These are phyloP conservation scores for Camelina laxa DNA, from an alignment of 345 rosid genomes.

Conservation along the genomic window DNA sequence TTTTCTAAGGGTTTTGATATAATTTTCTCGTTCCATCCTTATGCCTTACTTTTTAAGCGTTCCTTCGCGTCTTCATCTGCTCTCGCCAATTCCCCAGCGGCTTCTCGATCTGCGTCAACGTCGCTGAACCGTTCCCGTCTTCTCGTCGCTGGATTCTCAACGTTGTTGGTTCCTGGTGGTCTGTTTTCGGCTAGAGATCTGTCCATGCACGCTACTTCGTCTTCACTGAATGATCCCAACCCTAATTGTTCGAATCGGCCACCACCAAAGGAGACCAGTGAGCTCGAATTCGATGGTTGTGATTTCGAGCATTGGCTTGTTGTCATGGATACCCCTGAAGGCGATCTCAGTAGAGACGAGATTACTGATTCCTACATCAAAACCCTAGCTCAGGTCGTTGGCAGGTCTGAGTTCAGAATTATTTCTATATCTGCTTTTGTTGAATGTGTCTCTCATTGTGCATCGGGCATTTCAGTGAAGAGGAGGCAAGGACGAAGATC, in stretches of 20 bases:
- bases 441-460: neutral
- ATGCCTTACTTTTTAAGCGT: constrained; percentile 21
- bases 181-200: constrained; percentile 26
- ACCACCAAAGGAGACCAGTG: constrained; percentile 83
- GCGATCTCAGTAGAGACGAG: constrained; percentile 74
- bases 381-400: constrained; percentile 67
- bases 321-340: constrained; percentile 70
- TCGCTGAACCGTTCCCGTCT: constrained; percentile 18
- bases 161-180: neutral
- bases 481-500: constrained; percentile 85
- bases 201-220: constrained; percentile 53
- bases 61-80: constrained; percentile 23
- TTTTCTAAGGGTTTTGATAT: too few relatives aligned
- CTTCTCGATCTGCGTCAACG: constrained; percentile 13
- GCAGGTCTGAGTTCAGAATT: constrained; percentile 50
- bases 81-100: constrained; percentile 5
- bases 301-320: constrained; percentile 96
- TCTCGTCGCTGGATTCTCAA: neutral
- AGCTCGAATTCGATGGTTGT: constrained; percentile 69
- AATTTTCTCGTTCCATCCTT: constrained; percentile 46
- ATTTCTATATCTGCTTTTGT: too few relatives aligned
- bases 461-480: constrained; percentile 53
- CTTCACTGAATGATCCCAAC: constrained; percentile 69
- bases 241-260: constrained; percentile 82
- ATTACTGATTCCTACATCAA: constrained; percentile 74